These are phyloP conservation scores for Nelumbo lutea DNA, from an alignment of 164 flowering plant genomes.

Conservation along the genomic window DNA sequence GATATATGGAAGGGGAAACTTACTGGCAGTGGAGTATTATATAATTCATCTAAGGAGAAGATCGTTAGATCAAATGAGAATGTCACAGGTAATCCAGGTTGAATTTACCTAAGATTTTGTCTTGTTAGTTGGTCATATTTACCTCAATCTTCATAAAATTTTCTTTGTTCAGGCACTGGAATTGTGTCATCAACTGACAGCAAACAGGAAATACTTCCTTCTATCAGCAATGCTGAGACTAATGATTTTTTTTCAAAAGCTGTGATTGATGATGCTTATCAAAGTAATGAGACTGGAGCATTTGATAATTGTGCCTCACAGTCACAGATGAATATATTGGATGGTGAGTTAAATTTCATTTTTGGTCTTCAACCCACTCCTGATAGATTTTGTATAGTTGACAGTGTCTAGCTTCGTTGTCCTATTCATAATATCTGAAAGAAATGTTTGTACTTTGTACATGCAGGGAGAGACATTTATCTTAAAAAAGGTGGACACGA, in stretches of 20 bases:
- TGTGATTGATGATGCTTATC: constrained; percentile 18
- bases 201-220: constrained; percentile 18
- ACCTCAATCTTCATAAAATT: background rate
- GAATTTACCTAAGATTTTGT: background rate
- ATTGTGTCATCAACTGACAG: constrained; percentile 20
- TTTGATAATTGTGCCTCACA: constrained; percentile 13
- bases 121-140: background rate
- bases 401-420: background rate
- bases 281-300: constrained; percentile 17
- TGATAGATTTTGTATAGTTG: background rate
- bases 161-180: constrained; percentile 15
- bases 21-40: constrained; percentile 45
- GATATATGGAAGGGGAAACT: constrained; percentile 76
- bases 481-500: constrained; percentile 16
- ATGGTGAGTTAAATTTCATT: constrained; percentile 20
- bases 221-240: constrained; percentile 17
- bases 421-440: constrained; percentile 1
- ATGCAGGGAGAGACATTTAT: constrained; percentile 22
- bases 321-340: constrained; percentile 4
- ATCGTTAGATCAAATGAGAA: constrained; percentile 32
- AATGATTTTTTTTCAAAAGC: constrained; percentile 12
- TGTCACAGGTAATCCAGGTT: constrained; percentile 36
- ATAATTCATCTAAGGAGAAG: constrained; percentile 39
- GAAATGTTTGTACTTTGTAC: constrained; percentile 4
- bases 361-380: background rate